These are phyloP conservation scores for Aureobasidium lini DNA, from an alignment of 2,329 filamentous ascomycete genomes.

Conservation along the genomic window DNA sequence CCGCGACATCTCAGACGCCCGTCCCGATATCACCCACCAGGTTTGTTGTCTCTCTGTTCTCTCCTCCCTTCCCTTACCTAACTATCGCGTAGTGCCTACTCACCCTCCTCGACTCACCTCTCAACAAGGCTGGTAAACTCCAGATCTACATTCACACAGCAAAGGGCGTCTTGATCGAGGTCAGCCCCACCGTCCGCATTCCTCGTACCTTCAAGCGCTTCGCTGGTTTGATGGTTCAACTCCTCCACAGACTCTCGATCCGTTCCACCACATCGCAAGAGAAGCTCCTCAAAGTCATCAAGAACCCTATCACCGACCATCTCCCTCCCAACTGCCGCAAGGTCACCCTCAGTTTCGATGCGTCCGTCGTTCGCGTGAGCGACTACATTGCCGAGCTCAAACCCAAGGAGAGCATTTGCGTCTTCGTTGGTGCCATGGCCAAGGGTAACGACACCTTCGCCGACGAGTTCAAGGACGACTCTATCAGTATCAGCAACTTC, in stretches of 20 bases:
- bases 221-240: slow-evolving; percentile 95
- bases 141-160: slow-evolving; percentile 99
- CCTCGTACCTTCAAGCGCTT: slow-evolving; percentile 98
- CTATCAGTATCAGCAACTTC: slow-evolving; percentile 97
- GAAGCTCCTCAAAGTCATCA: slow-evolving; percentile 94
- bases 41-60: slow-evolving; percentile 44
- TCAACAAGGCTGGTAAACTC: slow-evolving; percentile 96
- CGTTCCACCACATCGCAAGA: slow-evolving; percentile 95
- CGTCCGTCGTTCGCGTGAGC: slow-evolving; percentile 74
- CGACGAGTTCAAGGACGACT: slow-evolving; percentile 88
- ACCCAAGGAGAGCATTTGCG: slow-evolving; percentile 86
- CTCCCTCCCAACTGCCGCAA: slow-evolving; percentile 96
- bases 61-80: background rate
- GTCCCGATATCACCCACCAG: slow-evolving; percentile 98
- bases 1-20: slow-evolving; percentile 92
- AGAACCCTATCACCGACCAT: slow-evolving; percentile 96
- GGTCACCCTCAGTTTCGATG: slow-evolving; percentile 91
- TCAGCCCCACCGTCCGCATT: slow-evolving; percentile 95
- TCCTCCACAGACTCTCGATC: slow-evolving; percentile 91
- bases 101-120: slow-evolving; percentile 91
- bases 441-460: slow-evolving; percentile 95
- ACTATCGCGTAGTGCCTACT: slow-evolving; percentile 67
- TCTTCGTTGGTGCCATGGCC: slow-evolving; percentile 97
- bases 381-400: slow-evolving; percentile 79
- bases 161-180: slow-evolving; percentile 94